Base-by-base conservation (phyloP, 2,329 filamentous ascomycete species). In the Trichoderma koningiopsis region DNA sequence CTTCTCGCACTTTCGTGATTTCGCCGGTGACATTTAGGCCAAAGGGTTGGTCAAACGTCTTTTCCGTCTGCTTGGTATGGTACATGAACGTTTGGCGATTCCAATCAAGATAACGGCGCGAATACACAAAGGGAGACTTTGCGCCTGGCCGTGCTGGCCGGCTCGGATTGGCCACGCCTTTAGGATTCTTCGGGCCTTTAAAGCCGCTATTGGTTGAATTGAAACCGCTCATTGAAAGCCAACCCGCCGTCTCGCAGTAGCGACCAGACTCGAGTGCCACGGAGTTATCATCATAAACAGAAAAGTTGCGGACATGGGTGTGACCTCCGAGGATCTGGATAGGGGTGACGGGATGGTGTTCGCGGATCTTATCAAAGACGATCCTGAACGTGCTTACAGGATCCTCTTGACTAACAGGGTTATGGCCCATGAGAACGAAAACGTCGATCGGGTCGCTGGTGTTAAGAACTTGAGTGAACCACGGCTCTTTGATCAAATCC, bases 231-330 rank as follows among this genome's bases (percentile, higher is more conserved):
- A 91, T 85, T n/a, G 88, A 86, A 27, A 90, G 76, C 86, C 88
- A 92, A 29, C 89, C 89, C 0, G 91, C 81, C 1, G 89, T 91
- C 79, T 92, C 89, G 75, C 89, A 91, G 77, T 91, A 91, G 64
- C 87, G 83, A 6, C 87, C 88, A 3, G 88, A 87, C 73, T 90
- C 88, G 10, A 91, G 80, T 0, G 84, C 88, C 5, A 88, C 88
- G 6, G 86, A 85, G 73, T 83, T 84, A 68, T 87, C 83, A 74
- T 92, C 89, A 71, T 87, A 89, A 2, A 90, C 85, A 22, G 83
- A 83, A 75, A 90, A 89, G 75, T 92, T 89, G 19, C 89, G 86
- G 70, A 89, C 85, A 74, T 91, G 89, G 47, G 82, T 85, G 77
- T 91, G 89, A 11, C 88, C 89, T 24, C 88, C 89, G 72, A 92